Conservation (phyloP, 345 rosid genomes). For the Populus tremula region DNA sequence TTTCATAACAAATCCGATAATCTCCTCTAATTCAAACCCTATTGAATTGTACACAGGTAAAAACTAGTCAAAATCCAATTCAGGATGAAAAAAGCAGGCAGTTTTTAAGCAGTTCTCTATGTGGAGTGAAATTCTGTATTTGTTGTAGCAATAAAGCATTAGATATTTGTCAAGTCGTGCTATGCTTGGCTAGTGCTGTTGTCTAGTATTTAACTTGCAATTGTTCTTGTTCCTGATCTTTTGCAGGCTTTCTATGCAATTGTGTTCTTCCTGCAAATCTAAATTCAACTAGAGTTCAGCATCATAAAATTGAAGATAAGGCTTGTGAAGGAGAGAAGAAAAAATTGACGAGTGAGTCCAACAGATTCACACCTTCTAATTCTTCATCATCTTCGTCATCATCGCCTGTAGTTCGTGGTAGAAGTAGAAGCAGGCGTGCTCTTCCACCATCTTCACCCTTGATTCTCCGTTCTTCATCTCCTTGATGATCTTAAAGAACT, state of each 20-base stretch:
- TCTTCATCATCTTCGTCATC: constrained; percentile 62
- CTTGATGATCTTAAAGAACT: constrained; percentile 19
- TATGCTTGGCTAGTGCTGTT: neutral
- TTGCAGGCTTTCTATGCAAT: constrained; percentile 73
- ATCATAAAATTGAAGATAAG: constrained; percentile 61
- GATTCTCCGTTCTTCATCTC: constrained; percentile 42
- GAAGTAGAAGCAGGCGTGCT: constrained; percentile 68
- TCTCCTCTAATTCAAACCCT: neutral
- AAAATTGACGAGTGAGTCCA: constrained; percentile 51
- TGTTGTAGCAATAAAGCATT: neutral
- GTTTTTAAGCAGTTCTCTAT: neutral
- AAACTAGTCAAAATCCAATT: neutral
- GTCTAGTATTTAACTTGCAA: neutral
- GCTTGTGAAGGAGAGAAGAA: constrained; percentile 57
- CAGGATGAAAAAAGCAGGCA: neutral
- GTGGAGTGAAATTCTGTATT: neutral
- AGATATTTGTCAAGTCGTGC: neutral
- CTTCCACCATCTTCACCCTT: constrained; percentile 57
- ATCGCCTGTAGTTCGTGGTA: constrained; percentile 65
- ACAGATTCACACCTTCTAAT: constrained; percentile 39
- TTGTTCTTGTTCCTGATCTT: neutral
- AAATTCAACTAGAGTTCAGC: constrained; percentile 57
- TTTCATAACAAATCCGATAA: neutral
- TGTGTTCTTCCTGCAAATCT: constrained; percentile 87
- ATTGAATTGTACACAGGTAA: neutral